Base-by-base conservation (phyloP, 2,329 filamentous ascomycete genomes). In the Lachnellula occidentalis region DNA sequence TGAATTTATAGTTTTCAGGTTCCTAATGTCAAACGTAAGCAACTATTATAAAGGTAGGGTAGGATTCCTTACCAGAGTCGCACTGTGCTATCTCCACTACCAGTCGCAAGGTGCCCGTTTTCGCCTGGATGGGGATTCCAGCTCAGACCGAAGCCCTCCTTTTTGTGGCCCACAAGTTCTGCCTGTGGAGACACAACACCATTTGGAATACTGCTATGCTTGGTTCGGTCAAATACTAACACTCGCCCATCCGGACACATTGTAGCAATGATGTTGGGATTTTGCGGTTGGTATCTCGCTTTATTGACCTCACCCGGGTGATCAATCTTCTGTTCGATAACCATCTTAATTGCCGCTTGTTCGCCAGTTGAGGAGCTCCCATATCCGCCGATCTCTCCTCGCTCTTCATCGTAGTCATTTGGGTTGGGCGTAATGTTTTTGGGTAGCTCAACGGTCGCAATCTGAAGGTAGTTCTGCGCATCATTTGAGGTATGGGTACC, bases 231-330 rank as follows among this genome's bases (percentile, higher is more conserved):
- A 74, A 95, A 99, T 63, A 99, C 85, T 70, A 97, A 84, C 42
- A 96, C 88, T 62, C 85, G 87, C 59, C 90, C 88, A 70, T 96
- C 89, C 7, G 90, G 83, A 61, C 90, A 91, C 73, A 96, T 86
- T 0, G 94, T 96, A 3, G 94, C 94, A 65, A 99, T 95, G 55
- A 99, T 85, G 67, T 99, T 91, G 5, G 92, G 91, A 68, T 99
- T 99, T 71, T 97, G 92, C 12, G 94, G 94, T 73, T 96, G 92
- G 70, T 97, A 97, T 63, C 94, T 86, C 15, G 94, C 95, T 76
- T 97, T 99, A 79, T 99, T 99, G 69, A 99, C 91, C 72, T 99
- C 94, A 60, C 90, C 89, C 15, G 92, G 91, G 70, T 99, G 94
- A 70, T 95, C 88, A 69, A 99, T 99, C 72, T 89, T 94, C 72